Percentiles rank a stretch among this genome's conserved stretches.
Conservation (phyloP, 306 rosid genomes). For the Castanea sativa region DNA sequence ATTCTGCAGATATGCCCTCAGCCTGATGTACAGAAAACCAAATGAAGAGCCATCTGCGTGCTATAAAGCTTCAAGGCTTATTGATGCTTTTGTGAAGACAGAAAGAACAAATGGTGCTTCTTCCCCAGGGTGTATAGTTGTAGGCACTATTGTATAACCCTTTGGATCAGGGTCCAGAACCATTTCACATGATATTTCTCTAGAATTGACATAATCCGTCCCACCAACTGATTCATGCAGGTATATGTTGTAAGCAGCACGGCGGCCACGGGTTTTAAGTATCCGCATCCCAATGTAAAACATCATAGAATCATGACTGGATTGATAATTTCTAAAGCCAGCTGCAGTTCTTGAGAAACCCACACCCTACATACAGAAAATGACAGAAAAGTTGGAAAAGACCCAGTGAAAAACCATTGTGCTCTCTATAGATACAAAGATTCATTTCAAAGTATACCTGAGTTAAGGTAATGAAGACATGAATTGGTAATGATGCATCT, state of each 20-base stretch:
- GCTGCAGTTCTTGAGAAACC: conserved; percentile 98
- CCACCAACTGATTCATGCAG: conserved; percentile 98
- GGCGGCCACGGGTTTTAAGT: conserved; percentile 96
- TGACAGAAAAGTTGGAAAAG: conserved; percentile 7
- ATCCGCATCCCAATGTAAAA: conserved; percentile 99
- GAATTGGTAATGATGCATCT: conserved; percentile 90
- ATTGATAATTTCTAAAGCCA: conserved; percentile 95
- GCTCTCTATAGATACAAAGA: background rate
- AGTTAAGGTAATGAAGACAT: conserved; percentile 94
- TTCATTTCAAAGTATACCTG: conserved; percentile 51
- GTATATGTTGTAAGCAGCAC: conserved; percentile 92
- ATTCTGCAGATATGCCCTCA: conserved; percentile 29
- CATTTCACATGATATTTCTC: conserved; percentile 99
- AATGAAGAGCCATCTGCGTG: conserved; percentile 28
- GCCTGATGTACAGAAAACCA: conserved; percentile 22
- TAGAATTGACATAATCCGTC: conserved; percentile 93
- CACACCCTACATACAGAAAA: conserved; percentile 67
- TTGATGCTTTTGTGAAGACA: conserved; percentile 95
- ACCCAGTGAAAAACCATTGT: background rate
- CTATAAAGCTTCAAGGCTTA: conserved; percentile 85
- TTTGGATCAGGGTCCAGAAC: conserved; percentile 97
- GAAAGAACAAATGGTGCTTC: conserved; percentile 99
- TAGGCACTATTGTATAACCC: conserved; percentile 98
- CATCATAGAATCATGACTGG: conserved; percentile 96
- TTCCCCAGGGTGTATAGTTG: conserved; percentile 98